Evolutionary conservation across 2,329 filamentous ascomycete genomes (phyloP).

Genomic region (Pseudogymnoascus sp.): DNA sequence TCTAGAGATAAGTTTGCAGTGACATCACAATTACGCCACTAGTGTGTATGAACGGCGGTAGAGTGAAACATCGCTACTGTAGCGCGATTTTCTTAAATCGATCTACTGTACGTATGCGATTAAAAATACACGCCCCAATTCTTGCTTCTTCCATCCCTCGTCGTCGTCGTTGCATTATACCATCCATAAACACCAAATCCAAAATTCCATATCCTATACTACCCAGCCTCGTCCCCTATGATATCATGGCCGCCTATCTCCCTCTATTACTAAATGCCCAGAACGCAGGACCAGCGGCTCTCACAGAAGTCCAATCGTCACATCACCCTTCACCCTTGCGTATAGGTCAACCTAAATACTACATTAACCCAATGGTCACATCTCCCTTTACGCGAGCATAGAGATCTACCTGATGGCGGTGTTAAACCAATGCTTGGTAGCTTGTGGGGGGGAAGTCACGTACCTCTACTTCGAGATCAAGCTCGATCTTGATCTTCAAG

Average conservation of each 20-base stretch:
- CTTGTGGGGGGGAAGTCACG: conserved; percentile 21
- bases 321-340: conserved; percentile 18
- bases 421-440: conserved; percentile 21
- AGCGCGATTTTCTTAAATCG: not conserved
- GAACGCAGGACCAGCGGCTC: not conserved
- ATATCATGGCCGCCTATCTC: conserved; percentile 12
- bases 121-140: not conserved
- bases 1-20: not conserved
- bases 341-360: conserved; percentile 21
- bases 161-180: not conserved
- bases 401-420: conserved; percentile 22
- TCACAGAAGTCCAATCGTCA: conserved; percentile 17
- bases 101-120: not conserved
- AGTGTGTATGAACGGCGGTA: not conserved
- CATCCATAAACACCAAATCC: not conserved
- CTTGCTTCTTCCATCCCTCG: not conserved
- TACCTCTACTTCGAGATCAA: conserved; percentile 30
- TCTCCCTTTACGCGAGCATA: conserved; percentile 20
- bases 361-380: conserved; percentile 22
- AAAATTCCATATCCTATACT: not conserved
- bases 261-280: conserved; percentile 16
- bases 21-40: not conserved
- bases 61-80: not conserved
- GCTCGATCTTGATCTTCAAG: conserved; percentile 36
- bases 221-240: not conserved